Base-by-base conservation (phyloP, 192 early-diverging fungal species). In the Podila epicladia region DNA sequence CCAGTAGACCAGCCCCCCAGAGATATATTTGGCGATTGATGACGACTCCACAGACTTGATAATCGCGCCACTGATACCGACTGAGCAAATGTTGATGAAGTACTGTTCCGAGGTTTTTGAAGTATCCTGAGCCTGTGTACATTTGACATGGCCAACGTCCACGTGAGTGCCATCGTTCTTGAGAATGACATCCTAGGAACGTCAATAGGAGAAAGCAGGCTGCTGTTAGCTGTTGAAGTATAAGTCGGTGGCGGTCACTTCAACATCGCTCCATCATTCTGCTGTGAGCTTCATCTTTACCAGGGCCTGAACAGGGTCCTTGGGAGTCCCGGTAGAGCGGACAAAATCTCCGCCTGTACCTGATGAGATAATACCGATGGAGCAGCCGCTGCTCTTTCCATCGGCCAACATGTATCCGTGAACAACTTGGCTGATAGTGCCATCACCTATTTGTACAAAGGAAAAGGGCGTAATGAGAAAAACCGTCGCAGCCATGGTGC, bases 271-370 rank as follows among this genome's bases (percentile, higher is more conserved):
- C 9, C n/a, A 24, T 17, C 8, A 24, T 8, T n/a, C 19, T 45
- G 20, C 5, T 9, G 8, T 19, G 19, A 11, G 0, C 1, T 2
- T 7, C 28, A 24, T 64, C 22, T 26, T 67, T 71, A 78, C 75
- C 69, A 78, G 60, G 17, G 75, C 75, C 5, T 71, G 4, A 7
- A 78, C 20, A 26, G 75, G 69, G 26, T 78, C 69, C 64, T 71
- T 78, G 7, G 75, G 75, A 5, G 75, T 78, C 22, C 38, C 28
- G 4, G 64, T 78, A 8, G 75, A 71, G 22, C 75, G 63, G n/a
- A 78, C 75, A 45, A 78, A 78, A 58, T 78, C 75, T 8, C 75
- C 75, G 9, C 75, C 75, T 61, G 75, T 78, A 26, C 75, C 75
- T 26, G 69, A 55, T 57, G 69, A 78, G 26, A 78, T 71, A 33